Evolutionary conservation across 805 yeast species (phyloP).

Genomic region (Yarrowia yakushimensis): DNA sequence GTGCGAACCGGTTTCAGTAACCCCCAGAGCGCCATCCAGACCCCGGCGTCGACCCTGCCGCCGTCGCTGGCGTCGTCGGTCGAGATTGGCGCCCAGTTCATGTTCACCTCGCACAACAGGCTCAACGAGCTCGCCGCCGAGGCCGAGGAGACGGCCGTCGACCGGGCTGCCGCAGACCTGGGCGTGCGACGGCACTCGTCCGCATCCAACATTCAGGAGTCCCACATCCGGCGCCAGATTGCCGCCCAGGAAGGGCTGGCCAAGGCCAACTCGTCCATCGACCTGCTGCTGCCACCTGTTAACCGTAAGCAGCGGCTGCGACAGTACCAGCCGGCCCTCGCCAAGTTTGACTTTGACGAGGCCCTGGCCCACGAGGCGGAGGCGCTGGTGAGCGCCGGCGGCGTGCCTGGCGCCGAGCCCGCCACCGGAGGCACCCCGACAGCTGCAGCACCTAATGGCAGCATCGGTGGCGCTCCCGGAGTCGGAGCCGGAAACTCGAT

Average conservation of each 20-base stretch:
- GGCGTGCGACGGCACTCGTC: constrained; percentile 17
- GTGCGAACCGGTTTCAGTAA: constrained; percentile 32
- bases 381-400: background rate
- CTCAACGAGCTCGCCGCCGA: constrained; percentile 5
- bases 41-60: constrained; percentile 37
- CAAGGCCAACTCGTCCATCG: constrained; percentile 24
- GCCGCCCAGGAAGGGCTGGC: constrained; percentile 5
- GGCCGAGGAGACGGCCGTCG: background rate
- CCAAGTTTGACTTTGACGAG: constrained; percentile 9
- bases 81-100: constrained; percentile 37
- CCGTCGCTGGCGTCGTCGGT: constrained; percentile 30
- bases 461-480: background rate
- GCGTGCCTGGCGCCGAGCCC: background rate
- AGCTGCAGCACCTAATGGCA: background rate
- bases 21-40: constrained; percentile 37
- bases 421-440: background rate
- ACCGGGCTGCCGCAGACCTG: background rate
- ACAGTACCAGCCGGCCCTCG: constrained; percentile 25
- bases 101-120: constrained; percentile 29
- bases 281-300: constrained; percentile 28
- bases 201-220: background rate
- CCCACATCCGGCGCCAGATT: constrained; percentile 25
- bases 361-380: background rate
- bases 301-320: constrained; percentile 23
- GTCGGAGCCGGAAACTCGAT: background rate